Conservation (phyloP, 306 rosid genomes). For the Neltuma alba region DNA sequence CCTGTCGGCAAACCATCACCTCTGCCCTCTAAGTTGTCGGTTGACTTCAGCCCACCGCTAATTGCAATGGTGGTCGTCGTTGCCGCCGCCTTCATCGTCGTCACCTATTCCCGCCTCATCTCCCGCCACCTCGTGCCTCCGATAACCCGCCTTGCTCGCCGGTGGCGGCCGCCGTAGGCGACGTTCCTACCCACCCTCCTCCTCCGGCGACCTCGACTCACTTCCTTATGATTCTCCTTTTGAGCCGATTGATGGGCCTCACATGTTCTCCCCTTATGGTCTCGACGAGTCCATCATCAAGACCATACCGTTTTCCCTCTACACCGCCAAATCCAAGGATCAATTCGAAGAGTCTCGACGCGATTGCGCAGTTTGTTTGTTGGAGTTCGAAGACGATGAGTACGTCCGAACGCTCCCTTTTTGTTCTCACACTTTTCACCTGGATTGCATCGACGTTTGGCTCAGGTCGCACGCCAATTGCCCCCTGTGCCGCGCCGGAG, state of each 20-base stretch:
- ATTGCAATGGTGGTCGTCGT: slow-evolving; percentile 92
- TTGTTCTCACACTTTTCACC: slow-evolving; percentile 87
- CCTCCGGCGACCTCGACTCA: slow-evolving; percentile 75
- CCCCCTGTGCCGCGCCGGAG: slow-evolving; percentile 92
- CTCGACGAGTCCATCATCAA: slow-evolving; percentile 87
- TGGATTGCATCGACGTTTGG: slow-evolving; percentile 94
- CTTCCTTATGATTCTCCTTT: slow-evolving; percentile 77
- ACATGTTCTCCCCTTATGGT: slow-evolving; percentile 73
- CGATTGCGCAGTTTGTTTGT: slow-evolving; percentile 88
- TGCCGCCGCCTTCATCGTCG: slow-evolving; percentile 79
- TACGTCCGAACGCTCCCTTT: slow-evolving; percentile 80
- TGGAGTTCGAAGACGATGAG: slow-evolving; percentile 82
- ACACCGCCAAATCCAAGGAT: slow-evolving; percentile 43
- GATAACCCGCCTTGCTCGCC: slow-evolving; percentile 42
- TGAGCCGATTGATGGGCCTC: slow-evolving; percentile 53
- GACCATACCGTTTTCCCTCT: slow-evolving; percentile 83
- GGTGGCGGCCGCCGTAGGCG: slow-evolving; percentile 53
- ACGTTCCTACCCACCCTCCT: slow-evolving; percentile 58
- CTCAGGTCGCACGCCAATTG: slow-evolving; percentile 94
- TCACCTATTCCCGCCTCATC: slow-evolving; percentile 87
- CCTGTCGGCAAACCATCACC: slow-evolving; percentile 31
- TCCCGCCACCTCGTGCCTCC: slow-evolving; percentile 81
- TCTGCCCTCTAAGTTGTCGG: slow-evolving; percentile 54
- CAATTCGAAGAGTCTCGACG: slow-evolving; percentile 43
- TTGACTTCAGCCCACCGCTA: slow-evolving; percentile 83